Evolutionary conservation across 108 stramenopile species (phyloP), one percentile per base, ranked within the genome.

Genomic region (Parietichytrium sp.): DNA sequence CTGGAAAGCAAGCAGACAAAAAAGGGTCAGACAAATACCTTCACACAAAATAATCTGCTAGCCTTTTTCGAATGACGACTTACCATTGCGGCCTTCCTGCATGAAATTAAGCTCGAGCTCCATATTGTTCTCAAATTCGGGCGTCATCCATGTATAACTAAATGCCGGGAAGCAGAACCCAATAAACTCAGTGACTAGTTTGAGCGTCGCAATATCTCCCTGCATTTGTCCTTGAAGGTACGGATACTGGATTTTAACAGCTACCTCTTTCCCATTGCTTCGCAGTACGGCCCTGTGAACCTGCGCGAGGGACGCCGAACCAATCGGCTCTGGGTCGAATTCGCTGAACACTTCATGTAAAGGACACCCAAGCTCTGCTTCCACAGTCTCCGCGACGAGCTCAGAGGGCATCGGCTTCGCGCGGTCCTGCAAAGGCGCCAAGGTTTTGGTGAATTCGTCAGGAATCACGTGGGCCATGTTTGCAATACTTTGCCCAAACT

Each of bases 181-280:
- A 16, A 42, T 48, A 3, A 86, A 26, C 3, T 29, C 26, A 23
- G 61, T 50, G 49, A 45, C 3, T 81, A 47, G 30, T 12, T 33
- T 50, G 48, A 86, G 16, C 8, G 80, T 81, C 13, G 48, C 25
- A n/a, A 86, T 77, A 36, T 86, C 84, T 4, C 80, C 83, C 12
- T 29, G 51, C 4, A 80, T 81, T 38, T 81, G 83, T 2, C 45
- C 51, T 20, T 33, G 29, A 4, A 86, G 54, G 6, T 29, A 18
- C 7, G 86, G 86, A 48, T 86, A 86, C 55, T 86, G 86, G 10
- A 86, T 79, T 52, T 86, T 86, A 29, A 86, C 55, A 15, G 86
- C 86, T 3, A 84, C 83, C 2, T 4, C 61, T 29, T 80, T 15
- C n/a, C 78, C 81, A 12, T 26, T 23, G 30, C 15, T 29, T 18